Conservation (phyloP, 2,329 filamentous ascomycete genomes). For the Fusarium robinianum region DNA sequence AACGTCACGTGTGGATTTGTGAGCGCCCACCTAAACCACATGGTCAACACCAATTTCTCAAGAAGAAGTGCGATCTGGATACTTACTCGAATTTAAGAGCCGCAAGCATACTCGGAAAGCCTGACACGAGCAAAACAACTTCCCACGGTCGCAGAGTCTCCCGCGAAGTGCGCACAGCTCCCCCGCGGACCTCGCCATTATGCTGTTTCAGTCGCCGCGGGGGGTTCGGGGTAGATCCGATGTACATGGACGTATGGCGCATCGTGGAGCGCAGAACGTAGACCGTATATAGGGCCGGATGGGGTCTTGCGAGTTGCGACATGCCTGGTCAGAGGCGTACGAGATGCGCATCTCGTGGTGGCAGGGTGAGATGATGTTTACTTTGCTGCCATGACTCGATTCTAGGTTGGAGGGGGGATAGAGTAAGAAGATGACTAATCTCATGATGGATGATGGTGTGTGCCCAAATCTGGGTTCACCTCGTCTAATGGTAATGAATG, state of each 20-base stretch:
- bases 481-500: too few relatives aligned
- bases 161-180: conserved; percentile 75
- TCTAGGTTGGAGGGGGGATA: conserved; percentile 33
- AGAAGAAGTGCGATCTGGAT: neutral
- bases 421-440: conserved; percentile 29
- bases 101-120: conserved; percentile 84
- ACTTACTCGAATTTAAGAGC: conserved; percentile 92
- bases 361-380: conserved; percentile 19
- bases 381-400: conserved; percentile 23
- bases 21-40: conserved; percentile 76
- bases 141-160: conserved; percentile 80
- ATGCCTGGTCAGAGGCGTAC: conserved; percentile 39
- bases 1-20: conserved; percentile 81
- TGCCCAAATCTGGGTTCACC: too few relatives aligned
- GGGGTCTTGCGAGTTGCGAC: conserved; percentile 55
- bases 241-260: conserved; percentile 73
- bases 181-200: conserved; percentile 82
- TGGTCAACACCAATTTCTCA: neutral
- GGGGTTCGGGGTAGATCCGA: conserved; percentile 91
- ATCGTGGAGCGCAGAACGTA: conserved; percentile 88
- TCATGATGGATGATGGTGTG: neutral
- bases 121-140: conserved; percentile 83
- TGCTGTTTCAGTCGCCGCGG: conserved; percentile 85
- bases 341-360: neutral
- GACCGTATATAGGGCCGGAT: conserved; percentile 90